Percentiles rank a stretch among this genome's conserved stretches.
These are phyloP conservation scores for Domatiomyces globalis DNA, from an alignment of 2,329 filamentous ascomycete species.

Conservation along the genomic window DNA sequence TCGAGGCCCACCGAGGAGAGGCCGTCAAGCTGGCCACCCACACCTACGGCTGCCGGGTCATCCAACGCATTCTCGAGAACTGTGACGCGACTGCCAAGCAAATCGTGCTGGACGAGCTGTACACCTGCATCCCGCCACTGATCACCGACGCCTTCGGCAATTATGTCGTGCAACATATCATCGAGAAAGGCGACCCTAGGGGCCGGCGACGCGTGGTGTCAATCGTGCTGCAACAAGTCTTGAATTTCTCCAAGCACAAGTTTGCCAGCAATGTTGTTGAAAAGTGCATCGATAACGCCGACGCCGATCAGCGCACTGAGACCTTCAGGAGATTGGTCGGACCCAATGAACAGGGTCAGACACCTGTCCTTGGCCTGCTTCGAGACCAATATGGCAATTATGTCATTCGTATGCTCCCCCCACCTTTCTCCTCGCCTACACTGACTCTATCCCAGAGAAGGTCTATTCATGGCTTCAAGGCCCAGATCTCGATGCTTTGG, in stretches of 20 bases:
- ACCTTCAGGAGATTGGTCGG: constrained; percentile 53
- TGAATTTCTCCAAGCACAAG: constrained; percentile 80
- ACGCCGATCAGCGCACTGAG: constrained; percentile 50
- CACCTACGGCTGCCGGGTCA: constrained; percentile 77
- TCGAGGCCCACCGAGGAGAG: constrained; percentile 62
- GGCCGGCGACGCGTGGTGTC: constrained; percentile 61
- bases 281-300: constrained; percentile 66
- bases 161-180: constrained; percentile 89
- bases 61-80: constrained; percentile 80
- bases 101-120: constrained; percentile 64
- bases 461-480: constrained; percentile 52
- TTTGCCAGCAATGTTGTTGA: constrained; percentile 96
- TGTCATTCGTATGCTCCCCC: constrained; percentile 67
- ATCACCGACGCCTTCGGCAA: constrained; percentile 87
- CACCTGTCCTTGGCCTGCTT: constrained; percentile 62
- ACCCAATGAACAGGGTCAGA: constrained; percentile 49
- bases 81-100: constrained; percentile 58
- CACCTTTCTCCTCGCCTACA: constrained; percentile 10
- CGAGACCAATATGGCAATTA: constrained; percentile 92
- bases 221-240: constrained; percentile 56
- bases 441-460: constrained; percentile 51
- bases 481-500: constrained; percentile 44
- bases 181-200: constrained; percentile 58
- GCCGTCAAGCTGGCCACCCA: constrained; percentile 63
- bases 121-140: constrained; percentile 54